phyloP scores from a whole-genome alignment of 331 rosid species.

The Quercus phellos region DNA sequence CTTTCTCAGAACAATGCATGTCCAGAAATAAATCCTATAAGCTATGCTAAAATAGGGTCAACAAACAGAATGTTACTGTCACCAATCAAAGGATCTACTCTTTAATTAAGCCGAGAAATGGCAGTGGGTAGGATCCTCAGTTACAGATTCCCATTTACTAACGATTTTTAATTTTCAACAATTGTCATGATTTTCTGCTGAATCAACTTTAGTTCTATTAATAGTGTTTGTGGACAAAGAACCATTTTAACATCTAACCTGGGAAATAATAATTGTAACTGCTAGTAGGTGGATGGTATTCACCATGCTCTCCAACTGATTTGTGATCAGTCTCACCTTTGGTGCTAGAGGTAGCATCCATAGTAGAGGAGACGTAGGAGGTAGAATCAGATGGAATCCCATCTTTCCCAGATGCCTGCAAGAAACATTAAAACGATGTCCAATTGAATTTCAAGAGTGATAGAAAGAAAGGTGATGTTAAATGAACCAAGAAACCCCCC shows the following conservation, averaged over 20 bases:
- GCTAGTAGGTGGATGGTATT: constrained; percentile 36
- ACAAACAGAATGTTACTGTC: background rate
- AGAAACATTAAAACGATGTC: background rate
- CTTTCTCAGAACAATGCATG: background rate
- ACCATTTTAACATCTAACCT: constrained; percentile 35
- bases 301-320: constrained; percentile 41
- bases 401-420: constrained; percentile 47
- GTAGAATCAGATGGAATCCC: constrained; percentile 31
- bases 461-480: background rate
- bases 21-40: background rate
- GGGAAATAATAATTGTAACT: constrained; percentile 40
- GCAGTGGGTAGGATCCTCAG: background rate
- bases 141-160: background rate
- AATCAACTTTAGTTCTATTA: background rate
- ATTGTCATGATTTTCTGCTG: background rate
- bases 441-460: background rate
- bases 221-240: constrained; percentile 6
- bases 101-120: background rate
- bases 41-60: background rate
- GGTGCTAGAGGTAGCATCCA: constrained; percentile 27
- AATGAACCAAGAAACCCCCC: background rate
- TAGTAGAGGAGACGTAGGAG: constrained; percentile 24
- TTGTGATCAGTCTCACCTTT: constrained; percentile 54
- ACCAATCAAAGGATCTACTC: background rate
- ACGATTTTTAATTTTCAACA: background rate